Evolutionary conservation across 139 green algal genomes (phyloP).

Genomic region (Astrephomene gubernaculifera): DNA sequence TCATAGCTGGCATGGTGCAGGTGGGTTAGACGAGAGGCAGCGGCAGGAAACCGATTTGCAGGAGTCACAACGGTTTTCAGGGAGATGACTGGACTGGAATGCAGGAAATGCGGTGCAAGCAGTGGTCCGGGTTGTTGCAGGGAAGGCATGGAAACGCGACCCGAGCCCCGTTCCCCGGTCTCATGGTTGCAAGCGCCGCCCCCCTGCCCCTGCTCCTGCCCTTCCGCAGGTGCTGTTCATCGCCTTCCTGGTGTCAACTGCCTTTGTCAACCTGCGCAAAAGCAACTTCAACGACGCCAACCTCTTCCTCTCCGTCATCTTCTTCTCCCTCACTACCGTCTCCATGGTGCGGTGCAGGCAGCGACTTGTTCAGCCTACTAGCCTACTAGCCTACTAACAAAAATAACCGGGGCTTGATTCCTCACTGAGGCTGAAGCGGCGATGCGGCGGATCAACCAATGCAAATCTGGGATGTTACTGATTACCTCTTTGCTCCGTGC

Average conservation of each 20-base stretch:
- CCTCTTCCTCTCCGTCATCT: slow-evolving; percentile 49
- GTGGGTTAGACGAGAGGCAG: background rate
- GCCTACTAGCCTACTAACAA: no score
- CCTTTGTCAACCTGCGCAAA: slow-evolving; percentile 41
- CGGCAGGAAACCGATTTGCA: background rate
- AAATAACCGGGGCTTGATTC: no score
- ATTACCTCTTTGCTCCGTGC: no score
- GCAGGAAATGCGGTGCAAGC: no score
- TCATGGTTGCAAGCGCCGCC: background rate
- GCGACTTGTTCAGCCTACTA: no score
- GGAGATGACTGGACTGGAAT: no score
- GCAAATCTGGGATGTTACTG: no score
- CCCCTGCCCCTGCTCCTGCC: background rate
- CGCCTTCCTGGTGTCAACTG: slow-evolving; percentile 54
- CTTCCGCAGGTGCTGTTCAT: slow-evolving; percentile 38
- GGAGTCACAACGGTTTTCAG: no score
- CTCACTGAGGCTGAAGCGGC: no score
- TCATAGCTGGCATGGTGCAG: slow-evolving; percentile 25
- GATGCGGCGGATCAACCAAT: no score
- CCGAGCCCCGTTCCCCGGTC: background rate
- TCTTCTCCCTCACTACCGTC: slow-evolving; percentile 70
- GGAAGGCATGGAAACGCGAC: background rate
- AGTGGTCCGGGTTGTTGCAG: background rate
- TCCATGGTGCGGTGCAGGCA: slow-evolving; percentile 18
- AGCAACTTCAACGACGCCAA: slow-evolving; percentile 33